Base-by-base conservation (phyloP, 441 rosid species). In the Isatis lusitanica region DNA sequence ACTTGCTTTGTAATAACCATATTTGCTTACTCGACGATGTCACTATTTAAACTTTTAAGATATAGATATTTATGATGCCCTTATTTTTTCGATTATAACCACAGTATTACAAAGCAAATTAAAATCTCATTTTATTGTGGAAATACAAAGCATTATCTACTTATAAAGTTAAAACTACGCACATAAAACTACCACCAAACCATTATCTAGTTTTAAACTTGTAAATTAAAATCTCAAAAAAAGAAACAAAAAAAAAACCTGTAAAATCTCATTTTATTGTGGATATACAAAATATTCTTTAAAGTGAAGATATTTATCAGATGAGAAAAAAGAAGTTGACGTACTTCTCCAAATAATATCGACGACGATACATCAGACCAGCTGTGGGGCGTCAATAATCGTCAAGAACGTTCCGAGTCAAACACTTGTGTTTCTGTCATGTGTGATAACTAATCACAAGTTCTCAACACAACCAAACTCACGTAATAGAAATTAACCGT, bases 361-460 rank as follows among this genome's bases (percentile, higher is more conserved):
- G 9, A 31, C 48, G 48, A 53, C 5, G 21, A 39, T 39, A 61
- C 24, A 16, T 71, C 18, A 38, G 8, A 28, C 28, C 55, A 44
- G 55, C 46, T 59, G 17, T 38, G 60, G 31, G 13, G 18, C 28
- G 44, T 44, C 72, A 68, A 36, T 47, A 48, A 70, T 60, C 33
- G 36, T 43, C 39, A 63, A 72, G 64, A 72, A 72, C 58, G 66
- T 65, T 57, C 71, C 60, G 43, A 56, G 33, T 65, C 35, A 66
- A 36, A 50, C 30, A 48, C 30, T 28, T 59, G 24, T 39, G 38
- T 66, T 38, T 36, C 7, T 66, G 36, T 59, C 42, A 66, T 48
- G 61, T 59, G 72, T 66, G 21, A 21, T 51, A 50, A 35, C 30
- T 17, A 46, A 28, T 43, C 15, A 42, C 26, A 63, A 31, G 63